Evolutionary conservation across 2,329 filamentous ascomycete genomes (phyloP).

Genomic region (Coniochaeta ligniaria): DNA sequence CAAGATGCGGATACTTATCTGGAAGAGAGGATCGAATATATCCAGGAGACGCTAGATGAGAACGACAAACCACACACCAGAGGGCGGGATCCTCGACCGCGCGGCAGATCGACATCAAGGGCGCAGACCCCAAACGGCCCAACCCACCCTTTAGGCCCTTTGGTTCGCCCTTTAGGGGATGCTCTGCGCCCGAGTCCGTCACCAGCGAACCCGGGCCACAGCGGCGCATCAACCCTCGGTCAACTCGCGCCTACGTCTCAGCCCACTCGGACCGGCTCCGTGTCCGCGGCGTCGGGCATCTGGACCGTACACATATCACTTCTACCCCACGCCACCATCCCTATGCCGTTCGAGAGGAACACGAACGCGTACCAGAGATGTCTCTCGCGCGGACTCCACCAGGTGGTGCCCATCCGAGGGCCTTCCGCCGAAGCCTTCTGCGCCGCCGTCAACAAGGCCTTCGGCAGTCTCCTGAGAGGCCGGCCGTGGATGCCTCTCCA

Average conservation of each 20-base stretch:
- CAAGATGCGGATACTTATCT: constrained; percentile 42
- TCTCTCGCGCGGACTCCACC: constrained; percentile 52
- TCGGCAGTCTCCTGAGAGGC: constrained; percentile 39
- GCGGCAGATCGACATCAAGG: constrained; percentile 15
- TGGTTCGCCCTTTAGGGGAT: constrained; percentile 14
- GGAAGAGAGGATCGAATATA: constrained; percentile 46
- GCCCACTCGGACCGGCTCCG: constrained; percentile 4
- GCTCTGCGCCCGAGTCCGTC: constrained; percentile 10
- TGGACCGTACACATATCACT: constrained; percentile 57
- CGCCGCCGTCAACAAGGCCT: constrained; percentile 39
- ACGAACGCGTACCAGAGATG: constrained; percentile 55
- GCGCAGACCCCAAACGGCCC: constrained; percentile 13
- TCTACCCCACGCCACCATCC: constrained; percentile 43
- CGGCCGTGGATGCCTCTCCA: constrained; percentile 52
- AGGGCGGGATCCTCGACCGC: constrained; percentile 6
- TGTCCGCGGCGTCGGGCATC: constrained; percentile 22
- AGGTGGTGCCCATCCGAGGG: constrained; percentile 46
- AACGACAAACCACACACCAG: constrained; percentile 15
- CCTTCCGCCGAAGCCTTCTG: constrained; percentile 41
- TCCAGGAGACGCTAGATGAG: constrained; percentile 19
- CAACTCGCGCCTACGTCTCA: not conserved
- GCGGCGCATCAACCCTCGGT: not conserved
- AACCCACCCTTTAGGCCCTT: constrained; percentile 14
- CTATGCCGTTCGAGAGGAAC: constrained; percentile 56
- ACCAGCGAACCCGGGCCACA: constrained; percentile 8